Conservation (phyloP, 225 moss, liverwort and hornwort genomes). For the Marchantia polymorpha region DNA sequence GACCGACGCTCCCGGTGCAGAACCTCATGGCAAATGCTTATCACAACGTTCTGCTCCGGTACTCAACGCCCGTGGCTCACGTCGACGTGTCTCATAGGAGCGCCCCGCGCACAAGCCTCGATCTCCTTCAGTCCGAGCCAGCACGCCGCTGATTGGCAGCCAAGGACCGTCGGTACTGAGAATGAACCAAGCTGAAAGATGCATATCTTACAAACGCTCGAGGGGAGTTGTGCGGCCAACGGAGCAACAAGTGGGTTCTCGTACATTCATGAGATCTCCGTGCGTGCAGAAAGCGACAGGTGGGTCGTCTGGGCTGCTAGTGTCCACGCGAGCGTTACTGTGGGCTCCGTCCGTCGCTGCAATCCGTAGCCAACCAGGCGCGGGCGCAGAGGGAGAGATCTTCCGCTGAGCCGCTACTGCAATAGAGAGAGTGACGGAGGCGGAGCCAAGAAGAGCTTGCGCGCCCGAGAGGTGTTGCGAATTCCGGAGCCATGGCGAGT, state of each 20-base stretch:
- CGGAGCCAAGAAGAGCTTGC: not conserved
- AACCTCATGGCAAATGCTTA: too few relatives aligned
- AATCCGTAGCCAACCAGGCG: not conserved
- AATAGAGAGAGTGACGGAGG: not conserved
- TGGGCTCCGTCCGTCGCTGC: too few relatives aligned
- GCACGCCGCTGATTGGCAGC: too few relatives aligned
- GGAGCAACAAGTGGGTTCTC: not conserved
- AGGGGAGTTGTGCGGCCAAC: not conserved
- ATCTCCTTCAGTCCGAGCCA: too few relatives aligned
- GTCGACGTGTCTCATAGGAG: too few relatives aligned
- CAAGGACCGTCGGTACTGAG: not conserved
- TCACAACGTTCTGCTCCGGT: too few relatives aligned
- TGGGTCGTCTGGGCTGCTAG: not conserved
- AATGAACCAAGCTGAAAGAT: not conserved
- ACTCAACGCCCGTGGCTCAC: too few relatives aligned
- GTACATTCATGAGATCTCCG: not conserved
- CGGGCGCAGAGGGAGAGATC: not conserved
- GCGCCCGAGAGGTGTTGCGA: not conserved
- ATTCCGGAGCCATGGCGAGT: slow-evolving; percentile 13
- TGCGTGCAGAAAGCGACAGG: not conserved
- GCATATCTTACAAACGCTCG: too few relatives aligned
- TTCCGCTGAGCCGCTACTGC: not conserved
- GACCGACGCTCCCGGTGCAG: too few relatives aligned
- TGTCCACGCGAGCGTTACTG: not conserved
- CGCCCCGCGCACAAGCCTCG: too few relatives aligned